phyloP scores from a whole-genome alignment of 495 filamentous ascomycete species.

The Xylaria palmicola region DNA sequence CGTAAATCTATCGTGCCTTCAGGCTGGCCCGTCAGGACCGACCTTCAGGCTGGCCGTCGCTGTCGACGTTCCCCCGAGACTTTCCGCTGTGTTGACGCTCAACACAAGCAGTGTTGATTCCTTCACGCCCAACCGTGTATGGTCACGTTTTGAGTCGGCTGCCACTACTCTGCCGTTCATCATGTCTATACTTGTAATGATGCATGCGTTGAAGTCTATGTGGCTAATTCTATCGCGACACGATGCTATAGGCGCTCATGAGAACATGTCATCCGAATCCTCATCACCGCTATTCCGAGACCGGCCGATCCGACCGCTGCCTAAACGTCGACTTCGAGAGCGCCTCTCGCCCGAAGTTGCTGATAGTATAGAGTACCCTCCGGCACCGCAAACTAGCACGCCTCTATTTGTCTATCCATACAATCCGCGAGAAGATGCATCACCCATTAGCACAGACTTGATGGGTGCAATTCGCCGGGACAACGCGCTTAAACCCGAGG shows the following conservation, averaged over 20 bases:
- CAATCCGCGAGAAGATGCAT: slow-evolving; percentile 41
- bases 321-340: slow-evolving; percentile 80
- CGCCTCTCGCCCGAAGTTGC: slow-evolving; percentile 81
- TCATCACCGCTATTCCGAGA: slow-evolving; percentile 77
- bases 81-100: neutral
- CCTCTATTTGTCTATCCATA: slow-evolving; percentile 78
- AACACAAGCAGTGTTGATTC: neutral
- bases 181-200: slow-evolving; percentile 15
- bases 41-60: neutral
- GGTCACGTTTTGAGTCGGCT: neutral
- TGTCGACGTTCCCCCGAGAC: no score
- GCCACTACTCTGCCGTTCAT: neutral
- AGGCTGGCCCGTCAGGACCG: no score
- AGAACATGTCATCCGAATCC: slow-evolving; percentile 66
- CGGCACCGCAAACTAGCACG: slow-evolving; percentile 61
- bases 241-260: slow-evolving; percentile 10
- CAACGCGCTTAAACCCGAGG: slow-evolving; percentile 29
- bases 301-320: slow-evolving; percentile 89
- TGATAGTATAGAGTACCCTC: slow-evolving; percentile 77
- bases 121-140: neutral
- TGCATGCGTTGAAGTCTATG: slow-evolving; percentile 25
- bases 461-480: slow-evolving; percentile 28
- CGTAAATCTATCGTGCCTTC: neutral
- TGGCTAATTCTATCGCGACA: slow-evolving; percentile 35
- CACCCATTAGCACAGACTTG: slow-evolving; percentile 20